phyloP scores from a whole-genome alignment of 225 moss, liverwort and hornwort species.

The Rhytidiadelphus loreus region DNA sequence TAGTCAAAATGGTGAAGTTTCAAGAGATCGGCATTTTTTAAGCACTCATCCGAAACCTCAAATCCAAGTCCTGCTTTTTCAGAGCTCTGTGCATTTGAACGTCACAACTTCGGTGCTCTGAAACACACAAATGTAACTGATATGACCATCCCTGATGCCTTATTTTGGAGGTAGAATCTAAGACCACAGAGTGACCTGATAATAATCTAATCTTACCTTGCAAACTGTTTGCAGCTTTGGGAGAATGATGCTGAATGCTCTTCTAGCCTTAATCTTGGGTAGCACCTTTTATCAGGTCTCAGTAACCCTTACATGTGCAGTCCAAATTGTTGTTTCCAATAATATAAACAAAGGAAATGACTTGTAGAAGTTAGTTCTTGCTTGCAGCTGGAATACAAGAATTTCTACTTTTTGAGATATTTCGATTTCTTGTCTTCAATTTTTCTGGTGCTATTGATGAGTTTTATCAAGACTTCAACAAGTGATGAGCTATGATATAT shows the following conservation, averaged over 20 bases:
- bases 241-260: slow-evolving; percentile 51
- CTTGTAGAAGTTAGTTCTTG: not conserved
- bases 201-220: not conserved
- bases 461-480: not conserved
- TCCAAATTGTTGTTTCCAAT: not conserved
- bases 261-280: slow-evolving; percentile 61
- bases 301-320: not conserved
- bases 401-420: not conserved
- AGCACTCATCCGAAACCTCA: not conserved
- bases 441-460: not conserved
- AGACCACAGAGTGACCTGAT: no score
- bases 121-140: not conserved
- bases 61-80: not conserved
- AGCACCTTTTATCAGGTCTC: slow-evolving; percentile 63
- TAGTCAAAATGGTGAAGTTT: not conserved
- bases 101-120: not conserved
- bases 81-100: not conserved
- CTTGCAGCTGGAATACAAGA: not conserved
- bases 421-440: not conserved
- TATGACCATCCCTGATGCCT: not conserved
- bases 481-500: not conserved
- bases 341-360: not conserved
- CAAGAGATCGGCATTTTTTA: not conserved
- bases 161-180: not conserved
- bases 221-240: slow-evolving; percentile 52